Percentiles rank a stretch among this genome's conserved stretches.
Evolutionary conservation across 2,329 filamentous ascomycete species (phyloP).

Genomic region (Pseudocercospora eumusae): DNA sequence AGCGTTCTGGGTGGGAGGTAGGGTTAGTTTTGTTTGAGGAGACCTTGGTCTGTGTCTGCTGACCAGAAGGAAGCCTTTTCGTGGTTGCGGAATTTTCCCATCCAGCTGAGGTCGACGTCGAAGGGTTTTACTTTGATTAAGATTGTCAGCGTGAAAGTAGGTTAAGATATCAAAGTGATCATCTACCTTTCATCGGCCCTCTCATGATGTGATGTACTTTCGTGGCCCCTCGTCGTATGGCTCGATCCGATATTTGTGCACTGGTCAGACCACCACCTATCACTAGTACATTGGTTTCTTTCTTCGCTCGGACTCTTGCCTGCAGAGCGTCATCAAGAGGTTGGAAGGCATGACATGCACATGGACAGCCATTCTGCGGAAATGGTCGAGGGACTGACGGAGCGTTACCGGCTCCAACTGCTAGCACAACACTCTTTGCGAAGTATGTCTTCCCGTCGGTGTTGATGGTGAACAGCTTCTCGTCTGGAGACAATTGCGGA

Average conservation of each 20-base stretch:
- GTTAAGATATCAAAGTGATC: too few relatives aligned
- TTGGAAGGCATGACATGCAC: constrained; percentile 66
- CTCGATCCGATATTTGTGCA: constrained; percentile 68
- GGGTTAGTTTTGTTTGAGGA: background rate
- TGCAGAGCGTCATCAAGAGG: constrained; percentile 48
- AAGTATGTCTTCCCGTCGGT: constrained; percentile 57
- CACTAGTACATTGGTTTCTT: constrained; percentile 65
- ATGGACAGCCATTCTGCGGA: constrained; percentile 44
- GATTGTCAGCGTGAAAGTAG: background rate
- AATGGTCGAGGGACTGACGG: constrained; percentile 52
- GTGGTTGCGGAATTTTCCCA: constrained; percentile 78
- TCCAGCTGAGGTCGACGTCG: constrained; percentile 75
- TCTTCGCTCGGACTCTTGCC: constrained; percentile 53
- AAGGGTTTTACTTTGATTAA: constrained; percentile 69
- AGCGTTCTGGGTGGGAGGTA: constrained; percentile 56
- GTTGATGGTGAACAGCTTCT: constrained; percentile 65
- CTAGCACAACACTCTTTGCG: constrained; percentile 66
- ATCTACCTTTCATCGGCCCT: constrained; percentile 48
- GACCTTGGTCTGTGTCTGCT: constrained; percentile 67
- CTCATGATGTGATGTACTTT: constrained; percentile 73
- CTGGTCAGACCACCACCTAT: constrained; percentile 76
- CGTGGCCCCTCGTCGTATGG: constrained; percentile 63
- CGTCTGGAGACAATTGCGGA: constrained; percentile 45
- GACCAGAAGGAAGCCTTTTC: constrained; percentile 77
- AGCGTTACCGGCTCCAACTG: constrained; percentile 67